Conservation (phyloP, 2,329 filamentous ascomycete species). For the Alternaria burnsii region DNA sequence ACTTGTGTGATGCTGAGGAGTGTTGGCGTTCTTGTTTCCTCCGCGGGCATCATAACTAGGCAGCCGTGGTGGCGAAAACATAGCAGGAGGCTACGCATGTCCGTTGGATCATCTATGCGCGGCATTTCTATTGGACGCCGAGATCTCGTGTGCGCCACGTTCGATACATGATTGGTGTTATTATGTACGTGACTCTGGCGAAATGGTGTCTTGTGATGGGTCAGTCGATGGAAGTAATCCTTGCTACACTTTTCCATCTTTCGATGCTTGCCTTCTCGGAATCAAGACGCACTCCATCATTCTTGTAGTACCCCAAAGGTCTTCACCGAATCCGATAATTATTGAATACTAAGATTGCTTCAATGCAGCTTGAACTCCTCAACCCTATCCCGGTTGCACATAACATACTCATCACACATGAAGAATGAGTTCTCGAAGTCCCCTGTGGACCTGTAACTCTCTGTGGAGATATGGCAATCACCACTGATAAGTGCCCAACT, state of each 20-base stretch:
- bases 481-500: neutral
- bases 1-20: no score
- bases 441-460: neutral
- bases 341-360: neutral
- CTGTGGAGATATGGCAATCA: neutral
- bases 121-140: neutral
- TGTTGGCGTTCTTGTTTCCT: no score
- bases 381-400: neutral
- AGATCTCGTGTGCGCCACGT: neutral
- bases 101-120: no score
- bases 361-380: neutral
- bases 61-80: no score
- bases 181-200: neutral
- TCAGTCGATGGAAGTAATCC: neutral
- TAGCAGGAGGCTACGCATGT: no score
- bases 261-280: neutral
- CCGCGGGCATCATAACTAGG: no score
- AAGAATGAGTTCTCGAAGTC: neutral
- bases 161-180: neutral
- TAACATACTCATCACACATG: neutral
- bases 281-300: neutral
- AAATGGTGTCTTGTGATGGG: neutral
- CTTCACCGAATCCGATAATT: neutral
- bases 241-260: neutral
- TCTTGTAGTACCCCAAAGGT: neutral